Evolutionary conservation across 768 basidiomycete genomes (phyloP).

Genomic region (Mycena alexandri): DNA sequence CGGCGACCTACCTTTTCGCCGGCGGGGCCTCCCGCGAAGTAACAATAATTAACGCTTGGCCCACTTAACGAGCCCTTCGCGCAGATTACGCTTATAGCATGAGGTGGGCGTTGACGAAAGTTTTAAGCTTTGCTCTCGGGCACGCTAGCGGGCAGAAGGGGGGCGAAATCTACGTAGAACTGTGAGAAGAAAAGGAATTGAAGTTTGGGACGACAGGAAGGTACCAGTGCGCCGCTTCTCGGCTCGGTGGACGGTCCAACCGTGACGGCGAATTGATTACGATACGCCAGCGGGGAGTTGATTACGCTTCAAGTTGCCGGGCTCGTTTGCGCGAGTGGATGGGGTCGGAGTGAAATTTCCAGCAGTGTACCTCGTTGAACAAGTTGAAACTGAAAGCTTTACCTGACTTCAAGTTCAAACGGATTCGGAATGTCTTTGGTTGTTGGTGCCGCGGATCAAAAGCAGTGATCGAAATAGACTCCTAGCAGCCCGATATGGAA

Average conservation of each 20-base stretch:
- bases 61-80: not conserved
- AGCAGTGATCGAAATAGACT: too few species aligned
- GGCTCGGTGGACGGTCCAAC: too few species aligned
- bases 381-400: too few species aligned
- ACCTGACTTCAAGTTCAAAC: too few species aligned
- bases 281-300: too few species aligned
- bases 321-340: not conserved
- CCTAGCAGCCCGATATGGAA: too few species aligned
- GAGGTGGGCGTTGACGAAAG: conserved; percentile 5
- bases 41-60: not conserved
- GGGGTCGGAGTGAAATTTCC: not conserved
- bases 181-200: conserved; percentile 8
- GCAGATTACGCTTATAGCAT: conserved; percentile 9
- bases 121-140: conserved; percentile 23
- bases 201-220: too few species aligned
- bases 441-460: too few species aligned
- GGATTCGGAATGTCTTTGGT: too few species aligned
- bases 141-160: conserved; percentile 15
- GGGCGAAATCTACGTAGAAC: not conserved
- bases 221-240: too few species aligned
- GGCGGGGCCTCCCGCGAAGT: conserved; percentile 19
- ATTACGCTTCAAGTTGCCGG: conserved; percentile 27
- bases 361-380: too few species aligned
- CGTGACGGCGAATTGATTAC: too few species aligned
- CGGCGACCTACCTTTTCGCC: conserved; percentile 14